phyloP scores from a whole-genome alignment of 495 filamentous ascomycete species.

The Sphaerosporella brunnea region DNA sequence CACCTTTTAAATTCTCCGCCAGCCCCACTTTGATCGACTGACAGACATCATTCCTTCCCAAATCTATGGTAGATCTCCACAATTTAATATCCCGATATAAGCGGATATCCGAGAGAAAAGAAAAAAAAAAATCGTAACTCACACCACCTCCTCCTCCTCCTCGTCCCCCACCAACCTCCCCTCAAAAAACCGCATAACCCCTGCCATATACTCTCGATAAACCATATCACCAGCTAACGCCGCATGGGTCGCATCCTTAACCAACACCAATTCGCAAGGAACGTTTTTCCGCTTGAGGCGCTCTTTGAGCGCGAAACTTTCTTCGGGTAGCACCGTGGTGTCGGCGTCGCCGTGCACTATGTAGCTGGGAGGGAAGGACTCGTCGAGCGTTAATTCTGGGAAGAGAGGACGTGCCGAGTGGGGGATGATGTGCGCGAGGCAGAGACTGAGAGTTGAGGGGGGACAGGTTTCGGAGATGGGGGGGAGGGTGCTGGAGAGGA shows the following conservation, averaged over 20 bases:
- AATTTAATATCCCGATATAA: too few species aligned
- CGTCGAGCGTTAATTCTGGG: conserved; percentile 12
- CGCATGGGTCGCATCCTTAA: neutral
- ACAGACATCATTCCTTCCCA: too few species aligned
- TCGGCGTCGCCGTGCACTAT: conserved; percentile 17
- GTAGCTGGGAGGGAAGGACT: conserved; percentile 13
- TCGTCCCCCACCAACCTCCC: neutral
- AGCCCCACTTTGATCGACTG: too few species aligned
- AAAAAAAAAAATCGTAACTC: too few species aligned
- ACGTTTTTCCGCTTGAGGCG: neutral
- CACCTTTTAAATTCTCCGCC: too few species aligned
- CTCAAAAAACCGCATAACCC: neutral
- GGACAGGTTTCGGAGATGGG: too few species aligned
- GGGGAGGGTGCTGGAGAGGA: too few species aligned
- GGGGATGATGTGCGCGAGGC: conserved; percentile 6
- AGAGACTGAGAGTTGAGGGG: too few species aligned
- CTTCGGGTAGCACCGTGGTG: conserved; percentile 10
- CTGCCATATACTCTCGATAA: neutral
- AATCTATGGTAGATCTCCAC: too few species aligned
- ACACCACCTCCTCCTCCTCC: conserved; percentile 4
- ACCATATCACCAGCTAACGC: neutral
- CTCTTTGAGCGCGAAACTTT: conserved; percentile 1
- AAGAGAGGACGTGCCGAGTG: conserved; percentile 9
- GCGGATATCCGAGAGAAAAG: too few species aligned
- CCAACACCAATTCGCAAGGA: neutral